Evolutionary conservation across 495 filamentous ascomycete genomes (phyloP).

Genomic region (Penicillium diatomitis): DNA sequence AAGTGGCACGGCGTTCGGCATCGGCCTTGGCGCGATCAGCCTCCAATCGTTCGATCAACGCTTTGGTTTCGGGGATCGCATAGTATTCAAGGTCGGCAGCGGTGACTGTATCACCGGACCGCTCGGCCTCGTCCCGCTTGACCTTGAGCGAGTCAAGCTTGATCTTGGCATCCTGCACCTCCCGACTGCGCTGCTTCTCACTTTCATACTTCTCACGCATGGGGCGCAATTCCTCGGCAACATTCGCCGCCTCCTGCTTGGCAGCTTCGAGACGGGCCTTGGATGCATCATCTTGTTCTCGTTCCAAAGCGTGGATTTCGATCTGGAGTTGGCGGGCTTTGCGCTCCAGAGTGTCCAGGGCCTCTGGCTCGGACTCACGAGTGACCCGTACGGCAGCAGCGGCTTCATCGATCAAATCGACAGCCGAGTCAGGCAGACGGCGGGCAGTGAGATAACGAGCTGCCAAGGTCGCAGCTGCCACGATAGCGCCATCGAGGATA

Average conservation of each 20-base stretch:
- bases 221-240: constrained; percentile 82
- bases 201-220: constrained; percentile 92
- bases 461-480: constrained; percentile 80
- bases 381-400: constrained; percentile 90
- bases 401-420: constrained; percentile 93
- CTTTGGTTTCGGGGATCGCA: constrained; percentile 86
- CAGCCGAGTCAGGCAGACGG: constrained; percentile 89
- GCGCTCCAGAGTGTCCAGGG: constrained; percentile 85
- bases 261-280: constrained; percentile 69
- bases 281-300: constrained; percentile 92
- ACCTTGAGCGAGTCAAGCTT: constrained; percentile 81
- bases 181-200: constrained; percentile 77
- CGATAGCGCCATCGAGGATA: constrained; percentile 87
- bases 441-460: constrained; percentile 84
- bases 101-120: constrained; percentile 66
- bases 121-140: constrained; percentile 87
- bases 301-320: constrained; percentile 86
- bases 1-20: constrained; percentile 53
- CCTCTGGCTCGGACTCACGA: constrained; percentile 90
- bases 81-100: constrained; percentile 95
- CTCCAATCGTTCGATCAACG: constrained; percentile 70
- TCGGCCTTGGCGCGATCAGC: constrained; percentile 69
- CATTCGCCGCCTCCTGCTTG: constrained; percentile 83
- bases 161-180: constrained; percentile 92
- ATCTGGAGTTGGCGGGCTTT: constrained; percentile 84